phyloP scores from a whole-genome alignment of 2,329 filamentous ascomycete genomes.

The Ophiostoma triangulosporum region DNA sequence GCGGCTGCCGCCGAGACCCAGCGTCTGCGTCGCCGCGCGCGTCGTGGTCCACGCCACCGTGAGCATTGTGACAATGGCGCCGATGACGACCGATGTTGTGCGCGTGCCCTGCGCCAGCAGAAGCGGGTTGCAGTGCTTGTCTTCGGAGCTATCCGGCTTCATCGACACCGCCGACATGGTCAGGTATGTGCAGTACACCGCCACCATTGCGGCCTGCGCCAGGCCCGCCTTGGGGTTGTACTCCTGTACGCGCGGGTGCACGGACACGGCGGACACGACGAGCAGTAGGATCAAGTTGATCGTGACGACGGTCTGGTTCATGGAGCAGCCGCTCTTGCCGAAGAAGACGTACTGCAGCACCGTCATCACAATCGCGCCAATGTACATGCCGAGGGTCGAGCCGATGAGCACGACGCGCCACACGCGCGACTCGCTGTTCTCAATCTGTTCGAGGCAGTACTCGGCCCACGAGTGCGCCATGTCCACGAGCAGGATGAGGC shows the following conservation, averaged over 20 bases:
- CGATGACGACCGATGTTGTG: constrained; percentile 80
- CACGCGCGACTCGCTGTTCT: constrained; percentile 67
- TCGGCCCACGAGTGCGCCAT: constrained; percentile 96
- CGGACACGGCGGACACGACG: constrained; percentile 66
- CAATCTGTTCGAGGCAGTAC: constrained; percentile 87
- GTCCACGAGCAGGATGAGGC: constrained; percentile 83
- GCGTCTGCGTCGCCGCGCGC: constrained; percentile 79
- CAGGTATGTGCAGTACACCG: constrained; percentile 95
- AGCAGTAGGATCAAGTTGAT: constrained; percentile 81
- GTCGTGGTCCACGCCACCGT: constrained; percentile 97
- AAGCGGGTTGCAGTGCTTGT: constrained; percentile 87
- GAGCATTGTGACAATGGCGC: constrained; percentile 89
- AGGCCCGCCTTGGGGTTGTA: constrained; percentile 87
- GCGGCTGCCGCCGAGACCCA: constrained; percentile 52
- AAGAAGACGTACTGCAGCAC: constrained; percentile 97
- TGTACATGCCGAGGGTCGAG: constrained; percentile 86
- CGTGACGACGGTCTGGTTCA: constrained; percentile 95
- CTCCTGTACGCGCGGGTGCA: constrained; percentile 82
- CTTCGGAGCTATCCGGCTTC: constrained; percentile 87
- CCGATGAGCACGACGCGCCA: constrained; percentile 86
- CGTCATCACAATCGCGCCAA: constrained; percentile 83
- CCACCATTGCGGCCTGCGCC: constrained; percentile 95
- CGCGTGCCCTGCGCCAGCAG: constrained; percentile 74
- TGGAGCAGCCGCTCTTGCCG: constrained; percentile 63
- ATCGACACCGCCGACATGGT: constrained; percentile 97